Evolutionary conservation across 1,139 yeast genomes (phyloP), one percentile per base, ranked within the genome.

Genomic region (Geotrichum armillariae): DNA sequence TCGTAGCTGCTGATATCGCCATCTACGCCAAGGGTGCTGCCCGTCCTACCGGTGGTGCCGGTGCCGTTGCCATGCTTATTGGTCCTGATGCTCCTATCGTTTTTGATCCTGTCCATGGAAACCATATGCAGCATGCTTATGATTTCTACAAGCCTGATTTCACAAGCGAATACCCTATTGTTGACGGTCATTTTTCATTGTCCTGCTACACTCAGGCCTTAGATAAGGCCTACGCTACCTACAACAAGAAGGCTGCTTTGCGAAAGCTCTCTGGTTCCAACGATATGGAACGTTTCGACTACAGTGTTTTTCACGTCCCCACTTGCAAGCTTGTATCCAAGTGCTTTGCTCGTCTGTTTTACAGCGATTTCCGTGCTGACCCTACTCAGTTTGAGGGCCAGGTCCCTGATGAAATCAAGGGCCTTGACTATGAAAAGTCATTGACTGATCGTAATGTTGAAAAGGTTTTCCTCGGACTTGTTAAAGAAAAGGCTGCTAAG

Each of bases 41-140:
- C 52, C 85, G 99, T 77, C 99, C 99, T 64, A 93, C 99, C 53
- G 99, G 99, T 69, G 99, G 99, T 74, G 98, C 95, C 53, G 99
- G 99, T 66, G 80, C 95, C 49, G 95, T 93, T 55, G 99, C 99
- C 47, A 65, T 94, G 67, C 82, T 87, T 69, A 86, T 94, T 65
- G 99, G 99, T 49, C 96, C 98, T 50, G 96, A 94, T 66, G 98
- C 99, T 41, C 99, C 99, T 60, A 79, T 94, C 62, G 97, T 88
- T 43, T 83, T 94, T 64, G 98, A 93, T 64, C 72, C 85, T 47
- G 79, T 82, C 54, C 88, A 95, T 74, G 98, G 98, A 58, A 79
- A 95, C 23, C 87, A 75, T 77, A 88, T 93, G 95, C 94, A 87
- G 72, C 96, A 93, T 67, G 96, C 94, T 47, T 93, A 93, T 71